Evolutionary conservation across 805 yeast genomes (phyloP).

Genomic region (Yarrowia sp.): DNA sequence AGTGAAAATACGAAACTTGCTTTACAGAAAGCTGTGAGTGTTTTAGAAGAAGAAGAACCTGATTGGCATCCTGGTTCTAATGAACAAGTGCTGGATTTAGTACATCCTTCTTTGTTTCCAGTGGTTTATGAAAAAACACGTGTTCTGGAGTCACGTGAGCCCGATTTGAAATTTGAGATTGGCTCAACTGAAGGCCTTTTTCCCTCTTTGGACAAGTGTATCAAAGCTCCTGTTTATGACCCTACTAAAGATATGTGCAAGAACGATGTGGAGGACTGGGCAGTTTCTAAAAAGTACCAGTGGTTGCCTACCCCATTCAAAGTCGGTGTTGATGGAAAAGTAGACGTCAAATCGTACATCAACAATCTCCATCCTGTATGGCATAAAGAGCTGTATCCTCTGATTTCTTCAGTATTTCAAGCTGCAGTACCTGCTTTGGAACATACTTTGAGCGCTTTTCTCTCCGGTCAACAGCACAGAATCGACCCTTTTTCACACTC

Average conservation of each 20-base stretch:
- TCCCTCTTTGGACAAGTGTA: conserved; percentile 2
- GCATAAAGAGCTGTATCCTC: conserved; percentile 36
- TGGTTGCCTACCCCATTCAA: conserved; percentile 43
- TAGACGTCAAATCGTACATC: conserved; percentile 41
- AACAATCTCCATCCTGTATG: conserved; percentile 44
- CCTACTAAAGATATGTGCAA: not conserved
- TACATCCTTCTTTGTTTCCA: conserved; percentile 46
- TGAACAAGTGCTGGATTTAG: conserved; percentile 43
- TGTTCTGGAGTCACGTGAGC: not conserved
- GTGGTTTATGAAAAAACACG: conserved; percentile 37
- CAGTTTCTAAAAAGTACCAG: conserved; percentile 39
- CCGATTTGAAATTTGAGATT: not conserved
- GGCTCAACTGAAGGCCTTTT: not conserved
- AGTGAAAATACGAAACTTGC: conserved; percentile 10
- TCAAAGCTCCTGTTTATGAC: not conserved
- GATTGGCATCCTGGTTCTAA: conserved; percentile 45
- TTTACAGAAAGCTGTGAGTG: no score
- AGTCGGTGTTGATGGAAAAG: conserved; percentile 29
- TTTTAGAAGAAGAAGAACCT: conserved; percentile 29
- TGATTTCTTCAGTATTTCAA: conserved; percentile 40
- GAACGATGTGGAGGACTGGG: conserved; percentile 13
- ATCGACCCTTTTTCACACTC: not conserved
- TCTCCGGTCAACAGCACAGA: not conserved
- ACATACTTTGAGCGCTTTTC: conserved; percentile 33
- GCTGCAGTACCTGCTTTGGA: conserved; percentile 41